Evolutionary conservation across 495 filamentous ascomycete genomes (phyloP).

Genomic region (Tuber borchii): DNA sequence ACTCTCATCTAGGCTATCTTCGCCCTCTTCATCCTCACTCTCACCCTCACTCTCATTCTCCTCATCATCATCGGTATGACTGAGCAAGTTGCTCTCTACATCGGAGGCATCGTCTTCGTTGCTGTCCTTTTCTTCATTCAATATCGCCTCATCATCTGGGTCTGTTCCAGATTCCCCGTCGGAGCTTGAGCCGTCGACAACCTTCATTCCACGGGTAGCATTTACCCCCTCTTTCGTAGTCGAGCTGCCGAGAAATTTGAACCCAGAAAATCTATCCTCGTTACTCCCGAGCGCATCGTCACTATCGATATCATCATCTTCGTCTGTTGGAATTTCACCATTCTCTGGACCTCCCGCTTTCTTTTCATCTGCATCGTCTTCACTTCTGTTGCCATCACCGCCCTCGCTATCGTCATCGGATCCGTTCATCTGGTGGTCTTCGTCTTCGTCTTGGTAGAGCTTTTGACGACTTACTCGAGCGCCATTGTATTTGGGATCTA

Average conservation of each 20-base stretch:
- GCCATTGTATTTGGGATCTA: conserved; percentile 79
- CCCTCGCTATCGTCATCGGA: conserved; percentile 46
- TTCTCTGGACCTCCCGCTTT: conserved; percentile 27
- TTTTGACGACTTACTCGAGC: conserved; percentile 67
- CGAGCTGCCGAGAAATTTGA: conserved; percentile 52
- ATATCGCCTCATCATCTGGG: conserved; percentile 40
- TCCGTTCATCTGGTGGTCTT: conserved; percentile 42
- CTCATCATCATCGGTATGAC: conserved; percentile 26
- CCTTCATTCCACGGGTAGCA: conserved; percentile 46
- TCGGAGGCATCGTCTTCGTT: conserved; percentile 44
- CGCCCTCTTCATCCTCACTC: conserved; percentile 27
- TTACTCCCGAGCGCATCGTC: conserved; percentile 59
- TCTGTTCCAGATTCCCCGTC: conserved; percentile 19
- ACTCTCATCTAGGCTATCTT: conserved; percentile 35
- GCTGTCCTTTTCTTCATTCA: conserved; percentile 41
- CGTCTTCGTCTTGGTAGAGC: conserved; percentile 48
- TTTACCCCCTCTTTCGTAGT: conserved; percentile 43
- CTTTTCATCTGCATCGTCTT: conserved; percentile 25
- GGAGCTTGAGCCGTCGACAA: conserved; percentile 8
- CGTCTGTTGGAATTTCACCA: conserved; percentile 45
- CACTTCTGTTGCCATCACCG: conserved; percentile 34
- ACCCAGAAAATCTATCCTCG: conserved; percentile 53
- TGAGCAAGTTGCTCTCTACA: conserved; percentile 26
- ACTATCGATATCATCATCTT: conserved; percentile 57
- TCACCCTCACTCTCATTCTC: conserved; percentile 12